Evolutionary conservation across 352 stramenopile species (phyloP).

Genomic region (Phytophthora rubi): DNA sequence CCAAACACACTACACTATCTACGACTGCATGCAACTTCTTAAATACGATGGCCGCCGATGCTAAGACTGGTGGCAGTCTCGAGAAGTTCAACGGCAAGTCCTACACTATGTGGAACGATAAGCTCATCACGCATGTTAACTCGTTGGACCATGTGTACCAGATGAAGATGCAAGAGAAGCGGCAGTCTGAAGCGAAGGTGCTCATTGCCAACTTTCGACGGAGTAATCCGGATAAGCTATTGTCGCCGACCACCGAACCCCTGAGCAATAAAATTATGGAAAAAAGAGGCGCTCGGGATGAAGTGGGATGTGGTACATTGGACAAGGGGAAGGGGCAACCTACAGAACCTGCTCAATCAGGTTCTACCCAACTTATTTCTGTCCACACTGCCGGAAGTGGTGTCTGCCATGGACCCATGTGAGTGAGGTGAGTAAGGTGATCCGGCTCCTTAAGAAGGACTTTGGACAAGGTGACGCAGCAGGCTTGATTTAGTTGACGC

Average conservation of each 20-base stretch:
- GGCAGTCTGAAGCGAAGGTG: conserved; percentile 8
- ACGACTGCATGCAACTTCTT: too few species aligned
- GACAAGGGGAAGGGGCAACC: conserved; percentile 1
- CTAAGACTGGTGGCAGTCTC: too few species aligned
- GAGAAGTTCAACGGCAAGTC: too few species aligned
- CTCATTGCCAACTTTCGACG: conserved; percentile 19
- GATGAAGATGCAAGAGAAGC: conserved; percentile 4
- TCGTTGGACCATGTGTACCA: conserved; percentile 22
- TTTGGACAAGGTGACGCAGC: conserved; percentile 7
- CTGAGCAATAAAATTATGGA: too few species aligned
- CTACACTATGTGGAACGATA: conserved; percentile 14
- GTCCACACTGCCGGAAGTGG: conserved; percentile 4
- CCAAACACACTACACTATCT: too few species aligned
- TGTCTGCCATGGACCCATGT: conserved; percentile 21
- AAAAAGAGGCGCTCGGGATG: background rate
- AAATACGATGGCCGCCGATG: too few species aligned
- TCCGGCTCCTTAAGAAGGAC: conserved; percentile 8
- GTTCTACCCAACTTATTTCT: conserved; percentile 18
- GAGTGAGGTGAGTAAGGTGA: conserved; percentile 8
- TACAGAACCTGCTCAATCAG: conserved; percentile 28
- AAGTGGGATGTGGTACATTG: conserved; percentile 17
- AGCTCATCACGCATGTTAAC: conserved; percentile 22
- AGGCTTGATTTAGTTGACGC: conserved; percentile 7
- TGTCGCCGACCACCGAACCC: too few species aligned
- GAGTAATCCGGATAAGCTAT: too few species aligned